phyloP scores from a whole-genome alignment of 257 asterid species.

The Gynochthodes officinalis region DNA sequence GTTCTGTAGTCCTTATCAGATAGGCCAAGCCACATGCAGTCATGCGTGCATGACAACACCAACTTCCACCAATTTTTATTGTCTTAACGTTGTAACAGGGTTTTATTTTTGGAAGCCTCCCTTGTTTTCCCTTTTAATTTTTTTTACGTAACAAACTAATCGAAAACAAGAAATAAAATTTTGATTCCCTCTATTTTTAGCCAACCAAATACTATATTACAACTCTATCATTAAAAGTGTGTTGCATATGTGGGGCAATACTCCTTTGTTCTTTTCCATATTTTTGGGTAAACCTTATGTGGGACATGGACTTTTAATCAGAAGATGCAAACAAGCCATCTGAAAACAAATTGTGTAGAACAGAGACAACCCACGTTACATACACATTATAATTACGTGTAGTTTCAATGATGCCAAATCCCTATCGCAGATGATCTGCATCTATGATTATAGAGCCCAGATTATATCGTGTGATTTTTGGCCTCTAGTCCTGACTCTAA shows the following conservation, averaged over 20 bases:
- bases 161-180: too few relatives aligned
- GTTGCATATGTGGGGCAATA: neutral
- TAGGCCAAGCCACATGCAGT: neutral
- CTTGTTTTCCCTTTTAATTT: too few relatives aligned
- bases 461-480: too few relatives aligned
- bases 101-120: too few relatives aligned
- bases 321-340: neutral
- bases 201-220: too few relatives aligned
- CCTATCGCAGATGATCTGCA: too few relatives aligned
- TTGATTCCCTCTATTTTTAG: too few relatives aligned
- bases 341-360: neutral
- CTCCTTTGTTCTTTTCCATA: neutral
- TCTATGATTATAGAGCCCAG: neutral
- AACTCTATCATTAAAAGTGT: too few relatives aligned
- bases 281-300: neutral
- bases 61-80: neutral
- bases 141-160: too few relatives aligned
- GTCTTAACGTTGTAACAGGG: neutral
- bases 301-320: neutral
- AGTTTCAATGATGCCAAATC: neutral
- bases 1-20: slow-evolving; percentile 6
- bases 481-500: neutral
- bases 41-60: neutral
- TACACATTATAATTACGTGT: neutral
- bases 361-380: neutral